A percentile compares a stretch with the other conserved stretches of the same genome.
Conservation (phyloP, 441 rosid species). For the Viola pubescens region DNA sequence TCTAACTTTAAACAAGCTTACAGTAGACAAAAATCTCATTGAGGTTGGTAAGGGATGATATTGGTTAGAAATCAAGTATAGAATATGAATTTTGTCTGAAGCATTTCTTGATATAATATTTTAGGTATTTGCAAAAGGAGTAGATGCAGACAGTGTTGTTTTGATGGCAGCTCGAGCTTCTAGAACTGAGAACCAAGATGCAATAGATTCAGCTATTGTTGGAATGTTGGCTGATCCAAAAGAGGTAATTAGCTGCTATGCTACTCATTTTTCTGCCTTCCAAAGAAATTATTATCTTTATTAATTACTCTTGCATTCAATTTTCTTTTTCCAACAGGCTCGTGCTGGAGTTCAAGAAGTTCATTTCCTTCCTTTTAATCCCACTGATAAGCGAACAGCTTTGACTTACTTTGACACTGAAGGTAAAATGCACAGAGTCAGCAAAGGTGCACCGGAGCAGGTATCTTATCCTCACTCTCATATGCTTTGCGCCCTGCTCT, state of each 20-base stretch:
- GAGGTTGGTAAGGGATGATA: slow-evolving; percentile 45
- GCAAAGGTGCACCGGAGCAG: slow-evolving; percentile 99
- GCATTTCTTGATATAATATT: slow-evolving; percentile 13
- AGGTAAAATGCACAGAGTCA: slow-evolving; percentile 93
- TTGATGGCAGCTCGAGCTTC: slow-evolving; percentile 96
- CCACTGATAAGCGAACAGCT: slow-evolving; percentile 94
- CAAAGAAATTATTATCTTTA: slow-evolving; percentile 1
- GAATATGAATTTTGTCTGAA: slow-evolving; percentile 5
- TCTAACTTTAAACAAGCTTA: slow-evolving; percentile 76
- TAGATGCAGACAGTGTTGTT: slow-evolving; percentile 75
- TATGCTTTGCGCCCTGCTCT: background rate
- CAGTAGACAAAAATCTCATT: slow-evolving; percentile 80
- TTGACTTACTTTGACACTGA: slow-evolving; percentile 63
- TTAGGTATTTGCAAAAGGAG: slow-evolving; percentile 82
- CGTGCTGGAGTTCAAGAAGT: slow-evolving; percentile 85
- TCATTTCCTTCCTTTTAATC: slow-evolving; percentile 95
- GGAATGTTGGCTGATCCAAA: slow-evolving; percentile 95
- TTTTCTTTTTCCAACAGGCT: slow-evolving; percentile 38
- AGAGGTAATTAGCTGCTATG: slow-evolving; percentile 42
- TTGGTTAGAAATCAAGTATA: background rate
- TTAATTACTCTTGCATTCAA: background rate
- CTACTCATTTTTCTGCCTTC: background rate
- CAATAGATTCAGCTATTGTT: slow-evolving; percentile 88
- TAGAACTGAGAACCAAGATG: slow-evolving; percentile 84
- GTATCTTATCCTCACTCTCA: slow-evolving; percentile 27